Conservation (phyloP, 2,329 filamentous ascomycete genomes). For the Colletotrichum tofieldiae region DNA sequence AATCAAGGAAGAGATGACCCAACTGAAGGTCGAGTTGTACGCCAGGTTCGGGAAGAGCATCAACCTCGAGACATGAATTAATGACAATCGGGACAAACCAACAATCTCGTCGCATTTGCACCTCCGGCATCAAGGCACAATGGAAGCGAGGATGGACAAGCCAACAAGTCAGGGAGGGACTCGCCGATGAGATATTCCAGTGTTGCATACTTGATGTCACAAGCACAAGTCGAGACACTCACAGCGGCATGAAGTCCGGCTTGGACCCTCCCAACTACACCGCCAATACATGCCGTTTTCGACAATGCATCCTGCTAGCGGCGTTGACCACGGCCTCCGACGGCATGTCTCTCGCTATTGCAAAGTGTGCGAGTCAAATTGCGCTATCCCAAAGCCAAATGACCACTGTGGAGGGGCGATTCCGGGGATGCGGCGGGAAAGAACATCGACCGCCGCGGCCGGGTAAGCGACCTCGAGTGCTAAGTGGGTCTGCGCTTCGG, state of each 20-base stretch:
- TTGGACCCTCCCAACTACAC: background rate
- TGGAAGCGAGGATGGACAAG: background rate
- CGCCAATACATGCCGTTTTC: background rate
- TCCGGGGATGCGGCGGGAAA: conserved; percentile 35
- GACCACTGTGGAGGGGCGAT: conserved; percentile 32
- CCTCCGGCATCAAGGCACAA: background rate
- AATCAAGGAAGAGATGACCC: conserved; percentile 88
- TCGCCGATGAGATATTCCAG: background rate
- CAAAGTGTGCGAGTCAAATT: conserved; percentile 14
- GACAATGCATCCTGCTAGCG: conserved; percentile 9
- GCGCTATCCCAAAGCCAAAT: conserved; percentile 29
- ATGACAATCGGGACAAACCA: conserved; percentile 21
- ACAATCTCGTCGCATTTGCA: conserved; percentile 12
- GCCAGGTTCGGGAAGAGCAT: conserved; percentile 96
- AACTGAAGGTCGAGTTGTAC: conserved; percentile 93
- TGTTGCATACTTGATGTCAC: background rate
- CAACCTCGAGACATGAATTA: conserved; percentile 87
- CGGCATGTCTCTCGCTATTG: conserved; percentile 11
- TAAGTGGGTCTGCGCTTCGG: conserved; percentile 36
- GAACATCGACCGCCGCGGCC: conserved; percentile 26
- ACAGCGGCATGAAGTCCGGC: background rate
- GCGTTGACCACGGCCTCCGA: conserved; percentile 8
- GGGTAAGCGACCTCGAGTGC: conserved; percentile 18
- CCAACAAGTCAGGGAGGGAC: background rate
- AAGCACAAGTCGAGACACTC: background rate